Conservation (phyloP, 306 rosid species). For the Aeschynomene evenia region DNA sequence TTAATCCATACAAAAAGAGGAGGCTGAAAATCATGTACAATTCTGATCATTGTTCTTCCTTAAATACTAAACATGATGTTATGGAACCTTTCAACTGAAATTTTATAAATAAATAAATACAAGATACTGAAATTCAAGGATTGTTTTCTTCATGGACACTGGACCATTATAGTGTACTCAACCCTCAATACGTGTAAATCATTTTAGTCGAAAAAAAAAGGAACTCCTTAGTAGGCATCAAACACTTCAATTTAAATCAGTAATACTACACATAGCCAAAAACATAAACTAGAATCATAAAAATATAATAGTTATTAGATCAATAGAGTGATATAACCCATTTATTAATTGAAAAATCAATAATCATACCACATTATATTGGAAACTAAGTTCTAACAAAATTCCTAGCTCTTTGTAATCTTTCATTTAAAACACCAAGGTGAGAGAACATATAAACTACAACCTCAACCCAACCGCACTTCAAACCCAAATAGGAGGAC, state of each 20-base stretch:
- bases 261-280: too few relatives aligned
- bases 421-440: neutral
- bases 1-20: neutral
- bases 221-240: neutral
- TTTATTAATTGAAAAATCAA: too few relatives aligned
- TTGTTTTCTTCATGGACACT: neutral
- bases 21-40: neutral
- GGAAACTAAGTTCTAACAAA: too few relatives aligned
- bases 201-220: neutral
- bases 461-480: neutral
- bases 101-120: neutral
- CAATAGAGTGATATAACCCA: too few relatives aligned
- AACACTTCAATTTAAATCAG: neutral
- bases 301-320: too few relatives aligned
- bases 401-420: too few relatives aligned
- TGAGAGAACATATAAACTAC: neutral
- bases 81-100: slow-evolving; percentile 7
- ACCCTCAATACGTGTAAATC: neutral
- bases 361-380: too few relatives aligned
- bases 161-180: neutral
- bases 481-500: neutral
- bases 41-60: neutral
- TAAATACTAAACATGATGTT: slow-evolving; percentile 11
- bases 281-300: too few relatives aligned
- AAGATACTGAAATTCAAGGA: neutral